Evolutionary conservation across 2,329 filamentous ascomycete species (phyloP).

Genomic region (Verticillium nubilum): DNA sequence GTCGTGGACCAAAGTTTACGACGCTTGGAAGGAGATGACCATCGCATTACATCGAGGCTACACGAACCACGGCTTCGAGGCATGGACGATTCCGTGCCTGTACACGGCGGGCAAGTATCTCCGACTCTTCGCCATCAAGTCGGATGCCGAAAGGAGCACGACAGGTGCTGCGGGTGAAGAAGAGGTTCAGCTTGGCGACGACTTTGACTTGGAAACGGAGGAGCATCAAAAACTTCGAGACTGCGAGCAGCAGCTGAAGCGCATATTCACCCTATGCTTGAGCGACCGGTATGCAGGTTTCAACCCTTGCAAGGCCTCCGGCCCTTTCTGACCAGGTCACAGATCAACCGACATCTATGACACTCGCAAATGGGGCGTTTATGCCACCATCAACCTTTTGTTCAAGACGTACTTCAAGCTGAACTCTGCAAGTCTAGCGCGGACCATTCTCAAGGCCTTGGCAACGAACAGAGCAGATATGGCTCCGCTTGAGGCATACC

Average conservation of each 20-base stretch:
- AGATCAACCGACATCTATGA: constrained; percentile 72
- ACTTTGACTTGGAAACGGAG: constrained; percentile 69
- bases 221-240: constrained; percentile 86
- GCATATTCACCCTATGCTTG: constrained; percentile 85
- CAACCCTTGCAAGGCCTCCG: too few species aligned
- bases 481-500: constrained; percentile 73
- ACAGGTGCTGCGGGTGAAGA: constrained; percentile 28
- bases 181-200: constrained; percentile 56
- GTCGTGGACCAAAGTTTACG: constrained; percentile 81
- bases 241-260: constrained; percentile 83
- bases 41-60: constrained; percentile 77
- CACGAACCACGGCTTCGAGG: constrained; percentile 66
- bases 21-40: constrained; percentile 81
- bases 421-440: constrained; percentile 82
- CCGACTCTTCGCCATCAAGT: constrained; percentile 82
- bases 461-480: constrained; percentile 74
- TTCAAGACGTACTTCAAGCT: constrained; percentile 99
- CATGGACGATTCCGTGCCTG: constrained; percentile 89
- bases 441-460: constrained; percentile 82
- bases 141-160: constrained; percentile 63
- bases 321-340: constrained; percentile 15
- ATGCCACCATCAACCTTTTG: constrained; percentile 87
- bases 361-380: constrained; percentile 96
- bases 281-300: constrained; percentile 67
- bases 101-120: constrained; percentile 85